Conservation (phyloP, 805 yeast species). For the Monosporozyma servazzii region DNA sequence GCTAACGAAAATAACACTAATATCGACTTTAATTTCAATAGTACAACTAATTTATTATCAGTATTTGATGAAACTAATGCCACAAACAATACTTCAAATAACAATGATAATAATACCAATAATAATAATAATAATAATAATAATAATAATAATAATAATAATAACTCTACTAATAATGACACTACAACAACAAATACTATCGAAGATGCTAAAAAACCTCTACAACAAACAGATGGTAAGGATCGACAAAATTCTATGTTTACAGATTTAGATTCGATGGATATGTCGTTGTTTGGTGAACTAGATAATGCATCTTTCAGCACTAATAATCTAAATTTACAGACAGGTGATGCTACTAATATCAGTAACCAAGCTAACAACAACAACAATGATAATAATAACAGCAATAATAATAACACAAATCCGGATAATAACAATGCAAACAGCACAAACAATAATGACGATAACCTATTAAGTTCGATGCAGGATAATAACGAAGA, state of each 20-base stretch:
- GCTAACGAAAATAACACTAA: neutral
- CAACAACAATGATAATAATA: constrained; percentile 2
- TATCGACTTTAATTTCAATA: neutral
- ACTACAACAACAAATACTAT: neutral
- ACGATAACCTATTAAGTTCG: constrained; percentile 3
- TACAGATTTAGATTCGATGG: constrained; percentile 22
- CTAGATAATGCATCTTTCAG: constrained; percentile 27
- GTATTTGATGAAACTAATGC: neutral
- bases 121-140: neutral
- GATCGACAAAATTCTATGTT: constrained; percentile 5
- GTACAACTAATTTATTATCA: neutral
- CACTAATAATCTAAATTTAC: constrained; percentile 13
- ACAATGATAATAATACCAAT: neutral
- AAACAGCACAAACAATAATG: neutral
- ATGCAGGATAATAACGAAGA: constrained; percentile 22
- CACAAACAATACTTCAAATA: neutral
- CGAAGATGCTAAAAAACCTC: neutral
- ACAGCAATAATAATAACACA: constrained; percentile 3
- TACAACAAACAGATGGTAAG: neutral
- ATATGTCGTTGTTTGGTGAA: constrained; percentile 25
- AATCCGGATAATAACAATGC: constrained; percentile 3
- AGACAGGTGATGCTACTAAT: constrained; percentile 5
- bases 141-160: neutral
- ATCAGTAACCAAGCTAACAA: neutral
- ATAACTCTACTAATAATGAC: neutral